Evolutionary conservation across 257 asterid species (phyloP), one percentile per base, ranked within the genome.

Genomic region (Leonotis leonurus): DNA sequence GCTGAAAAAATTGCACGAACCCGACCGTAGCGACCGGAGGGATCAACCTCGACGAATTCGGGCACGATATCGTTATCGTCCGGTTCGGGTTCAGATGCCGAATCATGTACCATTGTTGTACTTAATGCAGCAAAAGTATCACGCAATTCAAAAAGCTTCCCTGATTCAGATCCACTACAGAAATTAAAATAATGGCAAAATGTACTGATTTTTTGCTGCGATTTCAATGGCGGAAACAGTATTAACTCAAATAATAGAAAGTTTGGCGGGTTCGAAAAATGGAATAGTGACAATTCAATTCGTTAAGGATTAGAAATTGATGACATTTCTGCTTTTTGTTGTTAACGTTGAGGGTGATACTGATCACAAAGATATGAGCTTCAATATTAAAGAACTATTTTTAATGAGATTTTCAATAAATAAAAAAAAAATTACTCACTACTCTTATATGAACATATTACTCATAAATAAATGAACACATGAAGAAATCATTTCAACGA

Each of bases 1-100:
- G 43, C 24, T 7, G 25, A 21, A 51, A 46, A 62, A 41, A 58
- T 48, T 22, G 59, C 24, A 85, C 92, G 55, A 9, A 93, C 99
- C 88, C 97, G 91, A 43, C 99, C 99, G 75, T 93, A 93, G 44
- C 97, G 88, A 61, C 94, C 94, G 43, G 94, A 69, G 62, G 97
- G 94, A 77, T 93, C 99, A 43, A 79, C 81, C 87, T 93, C 99
- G 11, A 89, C 94, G 70, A 93, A 93, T 56, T 89, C 96, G 3
- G 91, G 80, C 67, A 80, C 99, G 49, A 78, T 33, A 60, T 89
- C 96, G 37, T 81, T 46, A 60, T 87, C 96, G n/a, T 87, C 96
- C 70, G 82, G 86, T 65, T 86, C 95, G 62, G 81, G 74, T 64
- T 89, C 96, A 45, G 96, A 72, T 13, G 60, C 60, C 68, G 94